Evolutionary conservation across 257 asterid species (phyloP).

Genomic region (Salvia hispanica): DNA sequence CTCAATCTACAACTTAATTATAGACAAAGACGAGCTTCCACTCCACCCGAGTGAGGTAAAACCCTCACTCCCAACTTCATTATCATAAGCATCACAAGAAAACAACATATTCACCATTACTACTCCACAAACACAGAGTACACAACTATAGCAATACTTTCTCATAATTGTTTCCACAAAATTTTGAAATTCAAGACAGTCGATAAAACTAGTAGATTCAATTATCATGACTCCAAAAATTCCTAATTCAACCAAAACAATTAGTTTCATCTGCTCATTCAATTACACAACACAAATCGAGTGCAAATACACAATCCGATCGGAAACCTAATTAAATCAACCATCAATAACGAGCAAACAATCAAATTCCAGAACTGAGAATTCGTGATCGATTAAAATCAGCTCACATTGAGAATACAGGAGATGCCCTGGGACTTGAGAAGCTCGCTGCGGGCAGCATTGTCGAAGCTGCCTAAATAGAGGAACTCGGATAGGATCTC

Average conservation of each 20-base stretch:
- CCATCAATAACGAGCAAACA: not conserved
- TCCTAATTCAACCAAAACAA: no score
- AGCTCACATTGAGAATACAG: constrained; percentile 75
- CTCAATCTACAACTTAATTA: not conserved
- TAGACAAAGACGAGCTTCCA: no score
- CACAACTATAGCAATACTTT: not conserved
- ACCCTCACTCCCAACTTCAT: constrained; percentile 1
- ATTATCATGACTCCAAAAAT: no score
- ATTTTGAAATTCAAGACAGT: not conserved
- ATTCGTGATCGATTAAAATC: no score
- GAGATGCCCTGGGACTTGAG: constrained; percentile 95
- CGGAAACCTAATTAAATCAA: not conserved
- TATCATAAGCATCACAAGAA: not conserved
- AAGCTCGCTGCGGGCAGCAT: constrained; percentile 92
- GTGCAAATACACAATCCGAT: not conserved
- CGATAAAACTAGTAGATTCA: no score
- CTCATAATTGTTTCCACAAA: not conserved
- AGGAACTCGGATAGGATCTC: constrained; percentile 97
- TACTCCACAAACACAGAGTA: not conserved
- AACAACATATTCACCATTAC: not conserved
- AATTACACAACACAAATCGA: not conserved
- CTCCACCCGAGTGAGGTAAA: not conserved
- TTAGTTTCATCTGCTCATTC: no score
- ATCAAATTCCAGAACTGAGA: no score
- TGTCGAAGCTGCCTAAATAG: constrained; percentile 87